Percentiles rank a stretch among this genome's conserved stretches.
phyloP scores from a whole-genome alignment of 2,329 filamentous ascomycete species.

The Alternaria conjuncta region DNA sequence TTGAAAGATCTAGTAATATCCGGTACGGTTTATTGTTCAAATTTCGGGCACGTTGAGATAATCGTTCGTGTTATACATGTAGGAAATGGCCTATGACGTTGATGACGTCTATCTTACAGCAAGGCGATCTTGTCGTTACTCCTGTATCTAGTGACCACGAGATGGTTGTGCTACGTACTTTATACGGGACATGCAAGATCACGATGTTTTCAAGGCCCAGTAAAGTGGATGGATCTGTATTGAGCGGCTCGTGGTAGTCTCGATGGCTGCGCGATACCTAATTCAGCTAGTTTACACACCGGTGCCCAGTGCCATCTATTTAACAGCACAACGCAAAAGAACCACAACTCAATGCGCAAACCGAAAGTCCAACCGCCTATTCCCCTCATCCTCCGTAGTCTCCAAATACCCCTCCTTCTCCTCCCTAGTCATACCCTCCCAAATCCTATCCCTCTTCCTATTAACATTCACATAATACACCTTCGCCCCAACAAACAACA shows the following conservation, averaged over 20 bases:
- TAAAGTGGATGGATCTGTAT: background rate
- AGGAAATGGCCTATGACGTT: background rate
- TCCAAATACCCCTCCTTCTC: conserved; percentile 46
- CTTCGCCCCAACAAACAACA: conserved; percentile 59
- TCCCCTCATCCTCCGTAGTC: conserved; percentile 47
- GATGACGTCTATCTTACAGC: conserved; percentile 2
- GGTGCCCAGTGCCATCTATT: background rate
- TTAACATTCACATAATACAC: conserved; percentile 62
- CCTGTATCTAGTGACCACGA: background rate
- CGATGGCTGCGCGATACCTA: background rate
- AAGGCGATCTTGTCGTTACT: background rate
- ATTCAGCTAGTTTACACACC: background rate
- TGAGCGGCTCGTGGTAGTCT: background rate
- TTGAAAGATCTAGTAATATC: too few species aligned
- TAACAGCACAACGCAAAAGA: background rate
- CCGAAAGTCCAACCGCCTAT: conserved; percentile 40
- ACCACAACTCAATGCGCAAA: background rate
- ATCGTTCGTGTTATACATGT: too few species aligned
- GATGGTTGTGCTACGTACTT: background rate
- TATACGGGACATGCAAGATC: background rate
- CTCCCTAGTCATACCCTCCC: conserved; percentile 42
- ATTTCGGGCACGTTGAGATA: too few species aligned
- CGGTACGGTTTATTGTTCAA: too few species aligned
- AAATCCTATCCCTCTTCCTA: conserved; percentile 40
- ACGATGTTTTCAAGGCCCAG: background rate